These are phyloP conservation scores for Tulasnella calospora DNA, from an alignment of 768 basidiomycete genomes.

Conservation along the genomic window DNA sequence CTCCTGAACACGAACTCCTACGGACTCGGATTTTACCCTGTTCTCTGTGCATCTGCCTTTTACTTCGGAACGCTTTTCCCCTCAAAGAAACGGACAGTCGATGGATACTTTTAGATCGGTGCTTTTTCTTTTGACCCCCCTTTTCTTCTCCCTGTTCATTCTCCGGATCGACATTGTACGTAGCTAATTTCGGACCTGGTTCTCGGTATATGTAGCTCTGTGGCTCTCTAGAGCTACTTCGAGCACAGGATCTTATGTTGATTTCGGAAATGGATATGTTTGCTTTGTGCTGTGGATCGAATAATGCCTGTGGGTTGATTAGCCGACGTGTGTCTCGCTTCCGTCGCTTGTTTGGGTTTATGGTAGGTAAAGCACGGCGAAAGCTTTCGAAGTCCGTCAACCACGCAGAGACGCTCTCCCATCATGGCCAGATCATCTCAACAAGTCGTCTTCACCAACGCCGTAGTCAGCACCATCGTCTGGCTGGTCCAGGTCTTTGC, in stretches of 20 bases:
- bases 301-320: background rate
- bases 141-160: background rate
- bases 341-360: background rate
- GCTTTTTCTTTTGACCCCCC: background rate
- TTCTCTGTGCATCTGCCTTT: background rate
- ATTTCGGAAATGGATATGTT: background rate
- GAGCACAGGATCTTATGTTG: background rate
- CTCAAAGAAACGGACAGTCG: background rate
- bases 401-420: background rate
- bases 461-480: background rate
- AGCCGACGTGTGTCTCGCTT: background rate
- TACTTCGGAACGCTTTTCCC: background rate
- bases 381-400: background rate
- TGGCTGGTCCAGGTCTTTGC: conserved; percentile 10
- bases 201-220: background rate
- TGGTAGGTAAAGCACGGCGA: background rate
- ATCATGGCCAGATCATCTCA: background rate
- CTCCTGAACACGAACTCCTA: background rate
- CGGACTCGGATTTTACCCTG: background rate
- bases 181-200: background rate
- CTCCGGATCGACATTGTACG: background rate
- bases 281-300: background rate
- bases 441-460: conserved; percentile 1
- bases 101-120: background rate
- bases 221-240: background rate